These are phyloP conservation scores for Ophiosphaerella korrae DNA, from an alignment of 2,329 filamentous ascomycete genomes.

Conservation along the genomic window DNA sequence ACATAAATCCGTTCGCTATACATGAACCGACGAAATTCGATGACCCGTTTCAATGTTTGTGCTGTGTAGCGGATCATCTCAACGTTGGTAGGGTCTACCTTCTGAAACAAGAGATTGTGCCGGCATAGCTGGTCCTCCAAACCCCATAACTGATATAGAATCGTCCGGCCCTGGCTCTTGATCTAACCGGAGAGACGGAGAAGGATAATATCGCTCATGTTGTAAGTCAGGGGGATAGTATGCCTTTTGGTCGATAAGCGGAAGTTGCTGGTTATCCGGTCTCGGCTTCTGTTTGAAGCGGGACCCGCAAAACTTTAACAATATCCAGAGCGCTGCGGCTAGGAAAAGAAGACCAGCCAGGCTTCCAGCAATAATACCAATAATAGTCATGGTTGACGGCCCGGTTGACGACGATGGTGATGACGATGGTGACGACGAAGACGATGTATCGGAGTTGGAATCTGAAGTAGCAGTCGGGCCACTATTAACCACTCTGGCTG, in stretches of 20 bases:
- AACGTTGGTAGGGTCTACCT: not conserved
- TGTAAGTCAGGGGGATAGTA: not conserved
- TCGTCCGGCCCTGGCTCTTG: slow-evolving; percentile 12
- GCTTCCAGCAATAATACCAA: slow-evolving; percentile 18
- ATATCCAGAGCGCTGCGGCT: not conserved
- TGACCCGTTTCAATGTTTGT: too few relatives aligned
- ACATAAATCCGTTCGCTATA: too few relatives aligned
- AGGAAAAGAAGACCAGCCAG: slow-evolving; percentile 11
- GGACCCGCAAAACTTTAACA: slow-evolving; percentile 1
- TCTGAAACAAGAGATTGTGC: slow-evolving; percentile 1
- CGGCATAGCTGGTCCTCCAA: slow-evolving; percentile 3
- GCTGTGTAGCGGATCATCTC: not conserved
- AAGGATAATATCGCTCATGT: slow-evolving; percentile 1
- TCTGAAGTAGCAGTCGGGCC: not conserved
- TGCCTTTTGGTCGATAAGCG: not conserved
- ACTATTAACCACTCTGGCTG: not conserved
- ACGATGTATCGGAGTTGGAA: not conserved
- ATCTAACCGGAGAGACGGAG: slow-evolving; percentile 1
- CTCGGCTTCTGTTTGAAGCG: not conserved
- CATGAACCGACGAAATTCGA: too few relatives aligned
- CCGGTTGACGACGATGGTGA: not conserved
- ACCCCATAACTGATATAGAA: slow-evolving; percentile 7
- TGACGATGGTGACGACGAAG: not conserved
- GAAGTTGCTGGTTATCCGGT: not conserved
- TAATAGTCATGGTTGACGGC: slow-evolving; percentile 10